phyloP scores from a whole-genome alignment of 1,139 yeast genomes.

The Hansenula sp. region DNA sequence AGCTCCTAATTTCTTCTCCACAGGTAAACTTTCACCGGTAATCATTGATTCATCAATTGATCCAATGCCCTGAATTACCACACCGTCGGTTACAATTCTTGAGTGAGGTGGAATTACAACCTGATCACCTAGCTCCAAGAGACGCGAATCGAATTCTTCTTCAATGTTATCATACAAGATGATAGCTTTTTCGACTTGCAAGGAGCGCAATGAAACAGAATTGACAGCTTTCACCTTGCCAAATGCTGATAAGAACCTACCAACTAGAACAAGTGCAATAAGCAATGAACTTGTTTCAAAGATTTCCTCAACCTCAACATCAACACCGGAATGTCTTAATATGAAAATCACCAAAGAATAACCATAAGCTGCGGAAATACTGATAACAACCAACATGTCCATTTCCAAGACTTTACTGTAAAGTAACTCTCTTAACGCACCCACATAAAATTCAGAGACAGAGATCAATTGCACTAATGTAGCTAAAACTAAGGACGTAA shows the following conservation, averaged over 20 bases:
- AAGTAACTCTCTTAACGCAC: neutral
- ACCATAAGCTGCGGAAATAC: constrained; percentile 1
- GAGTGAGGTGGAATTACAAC: constrained; percentile 69
- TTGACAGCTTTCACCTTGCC: neutral
- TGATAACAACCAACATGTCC: constrained; percentile 3
- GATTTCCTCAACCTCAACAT: neutral
- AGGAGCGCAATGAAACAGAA: neutral
- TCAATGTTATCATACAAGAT: neutral
- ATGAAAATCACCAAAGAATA: neutral
- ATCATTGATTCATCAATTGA: constrained; percentile 66
- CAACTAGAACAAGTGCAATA: neutral
- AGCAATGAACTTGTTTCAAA: constrained; percentile 1
- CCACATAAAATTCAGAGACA: constrained; percentile 1
- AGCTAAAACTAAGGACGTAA: neutral
- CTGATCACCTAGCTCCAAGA: constrained; percentile 63
- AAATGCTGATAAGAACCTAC: neutral
- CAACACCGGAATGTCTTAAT: neutral
- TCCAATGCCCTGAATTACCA: constrained; percentile 55
- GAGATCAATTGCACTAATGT: neutral
- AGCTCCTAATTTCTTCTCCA: constrained; percentile 52
- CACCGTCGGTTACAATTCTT: constrained; percentile 77
- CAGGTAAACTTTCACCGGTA: constrained; percentile 57
- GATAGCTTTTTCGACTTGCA: neutral
- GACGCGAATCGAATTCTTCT: constrained; percentile 48
- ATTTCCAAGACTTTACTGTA: constrained; percentile 1